Conservation (phyloP, 768 basidiomycete species). For the Mycena filopes region DNA sequence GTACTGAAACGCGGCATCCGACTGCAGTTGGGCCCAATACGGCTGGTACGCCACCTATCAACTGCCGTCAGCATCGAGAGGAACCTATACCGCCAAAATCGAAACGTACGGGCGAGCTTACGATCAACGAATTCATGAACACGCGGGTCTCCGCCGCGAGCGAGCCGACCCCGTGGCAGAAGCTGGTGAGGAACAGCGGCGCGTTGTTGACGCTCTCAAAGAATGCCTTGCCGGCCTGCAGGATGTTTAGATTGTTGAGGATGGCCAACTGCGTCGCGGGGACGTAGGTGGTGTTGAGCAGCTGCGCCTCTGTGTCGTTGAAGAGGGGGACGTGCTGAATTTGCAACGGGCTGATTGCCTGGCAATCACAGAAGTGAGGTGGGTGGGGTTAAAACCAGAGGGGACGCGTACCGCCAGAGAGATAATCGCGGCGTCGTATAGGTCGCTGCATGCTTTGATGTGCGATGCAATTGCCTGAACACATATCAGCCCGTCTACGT, state of each 20-base stretch:
- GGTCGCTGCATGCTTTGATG: conserved; percentile 16
- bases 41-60: not conserved
- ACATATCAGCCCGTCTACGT: not conserved
- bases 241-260: not conserved
- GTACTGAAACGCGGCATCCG: conserved; percentile 5
- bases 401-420: conserved; percentile 12
- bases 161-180: conserved; percentile 19
- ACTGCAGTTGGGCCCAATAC: conserved; percentile 4
- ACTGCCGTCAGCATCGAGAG: no score
- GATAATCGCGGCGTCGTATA: conserved; percentile 6
- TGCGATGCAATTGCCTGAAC: conserved; percentile 2
- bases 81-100: not conserved
- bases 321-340: not conserved
- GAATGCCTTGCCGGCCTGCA: conserved; percentile 12
- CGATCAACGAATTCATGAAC: not conserved
- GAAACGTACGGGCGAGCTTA: conserved; percentile 10
- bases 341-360: conserved; percentile 1
- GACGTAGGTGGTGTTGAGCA: conserved; percentile 3
- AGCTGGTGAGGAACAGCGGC: conserved; percentile 5
- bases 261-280: conserved; percentile 5
- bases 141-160: not conserved
- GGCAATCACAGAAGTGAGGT: not conserved
- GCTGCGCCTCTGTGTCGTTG: conserved; percentile 6
- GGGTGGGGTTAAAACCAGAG: not conserved
- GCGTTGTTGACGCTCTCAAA: conserved; percentile 25